Evolutionary conservation across 1,139 yeast species (phyloP).

Genomic region (Eremothecium cymbalariae): DNA sequence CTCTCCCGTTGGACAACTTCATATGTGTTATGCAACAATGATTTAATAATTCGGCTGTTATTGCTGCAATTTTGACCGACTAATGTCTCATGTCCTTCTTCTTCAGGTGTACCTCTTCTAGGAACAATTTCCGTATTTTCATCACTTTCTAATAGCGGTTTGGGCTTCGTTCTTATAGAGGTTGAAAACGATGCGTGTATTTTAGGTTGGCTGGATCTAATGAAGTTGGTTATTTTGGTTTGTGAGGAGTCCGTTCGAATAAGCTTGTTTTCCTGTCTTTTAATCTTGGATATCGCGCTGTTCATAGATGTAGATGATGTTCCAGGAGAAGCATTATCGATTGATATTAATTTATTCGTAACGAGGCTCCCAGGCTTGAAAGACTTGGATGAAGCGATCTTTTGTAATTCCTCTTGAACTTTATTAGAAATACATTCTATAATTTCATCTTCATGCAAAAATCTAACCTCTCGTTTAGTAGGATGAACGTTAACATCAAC

Average conservation of each 20-base stretch:
- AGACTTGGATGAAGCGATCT: slow-evolving; percentile 61
- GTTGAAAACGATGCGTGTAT: slow-evolving; percentile 3
- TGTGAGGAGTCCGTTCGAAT: slow-evolving; percentile 73
- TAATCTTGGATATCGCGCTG: slow-evolving; percentile 19
- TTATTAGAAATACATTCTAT: slow-evolving; percentile 48
- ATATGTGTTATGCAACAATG: slow-evolving; percentile 10
- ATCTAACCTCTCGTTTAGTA: slow-evolving; percentile 85
- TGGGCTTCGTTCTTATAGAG: neutral
- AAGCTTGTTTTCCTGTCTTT: slow-evolving; percentile 50
- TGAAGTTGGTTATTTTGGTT: slow-evolving; percentile 44
- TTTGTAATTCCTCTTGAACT: slow-evolving; percentile 45
- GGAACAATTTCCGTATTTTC: neutral
- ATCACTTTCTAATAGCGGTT: neutral
- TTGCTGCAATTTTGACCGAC: neutral
- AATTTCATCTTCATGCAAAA: slow-evolving; percentile 80
- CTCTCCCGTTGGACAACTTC: slow-evolving; percentile 21
- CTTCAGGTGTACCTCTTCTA: slow-evolving; percentile 6
- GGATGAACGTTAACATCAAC: slow-evolving; percentile 95
- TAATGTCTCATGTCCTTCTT: neutral
- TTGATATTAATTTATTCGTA: slow-evolving; percentile 8
- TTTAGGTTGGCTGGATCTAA: slow-evolving; percentile 23
- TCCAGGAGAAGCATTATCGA: neutral
- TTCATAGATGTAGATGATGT: slow-evolving; percentile 8
- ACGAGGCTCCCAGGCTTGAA: slow-evolving; percentile 47
- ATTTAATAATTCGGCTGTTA: slow-evolving; percentile 1